These are phyloP conservation scores for Fusarium longipes DNA, from an alignment of 2,329 filamentous ascomycete species.

Conservation along the genomic window DNA sequence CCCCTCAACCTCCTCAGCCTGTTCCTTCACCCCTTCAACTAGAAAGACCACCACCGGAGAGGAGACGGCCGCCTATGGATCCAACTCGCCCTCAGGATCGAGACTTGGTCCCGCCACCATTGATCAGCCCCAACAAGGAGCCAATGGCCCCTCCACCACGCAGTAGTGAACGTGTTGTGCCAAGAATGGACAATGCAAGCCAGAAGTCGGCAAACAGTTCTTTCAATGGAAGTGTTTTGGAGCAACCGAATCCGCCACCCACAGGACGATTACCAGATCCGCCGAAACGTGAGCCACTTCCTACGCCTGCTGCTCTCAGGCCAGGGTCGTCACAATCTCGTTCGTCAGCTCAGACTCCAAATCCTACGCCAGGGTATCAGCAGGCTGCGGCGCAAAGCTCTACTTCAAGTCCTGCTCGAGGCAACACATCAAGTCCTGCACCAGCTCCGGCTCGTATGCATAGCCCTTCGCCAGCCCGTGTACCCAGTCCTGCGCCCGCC, in stretches of 20 bases:
- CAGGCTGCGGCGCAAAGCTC: neutral
- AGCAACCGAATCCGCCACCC: conserved; percentile 47
- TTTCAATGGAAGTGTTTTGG: conserved; percentile 50
- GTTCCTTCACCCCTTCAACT: conserved; percentile 40
- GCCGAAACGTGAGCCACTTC: conserved; percentile 31
- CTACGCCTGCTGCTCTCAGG: conserved; percentile 36
- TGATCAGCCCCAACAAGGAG: conserved; percentile 65
- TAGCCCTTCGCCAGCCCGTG: conserved; percentile 4
- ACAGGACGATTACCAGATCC: conserved; percentile 35
- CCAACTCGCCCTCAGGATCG: conserved; percentile 65
- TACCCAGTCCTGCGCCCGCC: conserved; percentile 9
- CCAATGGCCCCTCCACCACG: conserved; percentile 61
- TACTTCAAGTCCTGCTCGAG: neutral
- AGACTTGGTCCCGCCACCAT: conserved; percentile 67
- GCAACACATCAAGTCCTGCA: neutral
- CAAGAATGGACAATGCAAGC: conserved; percentile 58
- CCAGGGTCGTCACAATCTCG: conserved; percentile 8
- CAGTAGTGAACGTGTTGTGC: conserved; percentile 61
- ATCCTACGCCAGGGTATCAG: neutral
- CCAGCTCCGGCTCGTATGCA: conserved; percentile 10
- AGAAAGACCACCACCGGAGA: conserved; percentile 67
- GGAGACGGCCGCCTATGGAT: conserved; percentile 75
- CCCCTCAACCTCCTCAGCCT: conserved; percentile 44
- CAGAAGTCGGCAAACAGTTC: conserved; percentile 42
- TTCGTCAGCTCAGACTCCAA: neutral